Conservation (phyloP, 768 basidiomycete species). For the Lentinula lateritia region DNA sequence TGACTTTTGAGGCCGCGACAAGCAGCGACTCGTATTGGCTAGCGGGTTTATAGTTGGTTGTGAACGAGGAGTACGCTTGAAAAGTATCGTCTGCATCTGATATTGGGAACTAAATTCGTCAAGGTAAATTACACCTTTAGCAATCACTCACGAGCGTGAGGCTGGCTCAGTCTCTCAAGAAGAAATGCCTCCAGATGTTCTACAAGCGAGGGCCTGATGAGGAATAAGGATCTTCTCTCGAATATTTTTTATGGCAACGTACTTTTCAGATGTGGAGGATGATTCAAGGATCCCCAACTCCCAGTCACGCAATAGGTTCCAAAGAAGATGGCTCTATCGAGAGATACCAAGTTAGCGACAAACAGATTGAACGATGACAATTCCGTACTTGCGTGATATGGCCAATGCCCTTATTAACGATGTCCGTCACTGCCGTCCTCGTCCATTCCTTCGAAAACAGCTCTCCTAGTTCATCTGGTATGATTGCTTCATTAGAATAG, state of each 20-base stretch:
- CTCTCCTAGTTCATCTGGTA: conserved; percentile 47
- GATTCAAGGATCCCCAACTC: conserved; percentile 58
- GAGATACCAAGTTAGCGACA: neutral
- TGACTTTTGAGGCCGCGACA: conserved; percentile 70
- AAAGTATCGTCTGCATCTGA: conserved; percentile 77
- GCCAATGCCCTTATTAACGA: conserved; percentile 49
- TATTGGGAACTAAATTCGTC: neutral
- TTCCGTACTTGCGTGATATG: conserved; percentile 60
- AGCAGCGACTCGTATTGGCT: conserved; percentile 76
- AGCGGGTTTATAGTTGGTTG: conserved; percentile 68
- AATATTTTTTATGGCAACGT: conserved; percentile 2
- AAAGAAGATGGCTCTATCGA: conserved; percentile 61
- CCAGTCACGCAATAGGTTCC: conserved; percentile 73
- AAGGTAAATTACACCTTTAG: neutral
- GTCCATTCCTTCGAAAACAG: conserved; percentile 63
- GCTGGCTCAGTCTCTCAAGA: conserved; percentile 65
- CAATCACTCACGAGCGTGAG: conserved; percentile 59
- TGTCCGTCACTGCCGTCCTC: conserved; percentile 42
- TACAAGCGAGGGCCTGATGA: conserved; percentile 35
- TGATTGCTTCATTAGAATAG: conserved; percentile 33
- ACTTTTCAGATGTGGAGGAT: conserved; percentile 43
- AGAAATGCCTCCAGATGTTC: conserved; percentile 51
- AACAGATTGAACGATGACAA: neutral
- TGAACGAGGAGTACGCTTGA: conserved; percentile 85
- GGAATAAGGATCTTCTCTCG: conserved; percentile 5